phyloP scores from a whole-genome alignment of 768 basidiomycete species.

The Guyanaporus albipodus region DNA sequence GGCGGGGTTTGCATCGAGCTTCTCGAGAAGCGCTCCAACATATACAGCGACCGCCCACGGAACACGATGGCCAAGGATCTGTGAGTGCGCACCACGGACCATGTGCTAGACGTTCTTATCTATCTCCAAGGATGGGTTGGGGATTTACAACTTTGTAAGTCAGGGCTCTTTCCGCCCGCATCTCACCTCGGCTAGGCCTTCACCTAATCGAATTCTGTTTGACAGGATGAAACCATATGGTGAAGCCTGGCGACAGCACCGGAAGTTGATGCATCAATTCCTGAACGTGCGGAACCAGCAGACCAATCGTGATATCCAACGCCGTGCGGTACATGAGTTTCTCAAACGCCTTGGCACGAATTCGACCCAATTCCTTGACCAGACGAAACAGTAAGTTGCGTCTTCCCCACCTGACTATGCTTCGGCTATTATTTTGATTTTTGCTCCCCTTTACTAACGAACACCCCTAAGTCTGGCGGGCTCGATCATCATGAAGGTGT shows the following conservation, averaged over 20 bases:
- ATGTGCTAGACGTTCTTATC: neutral
- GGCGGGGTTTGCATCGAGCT: neutral
- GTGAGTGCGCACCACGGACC: neutral
- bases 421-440: too few species aligned
- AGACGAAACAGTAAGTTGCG: conserved; percentile 5
- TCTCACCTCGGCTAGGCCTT: too few species aligned
- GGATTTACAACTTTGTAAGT: conserved; percentile 5
- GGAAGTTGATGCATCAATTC: neutral
- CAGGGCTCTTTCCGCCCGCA: neutral
- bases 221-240: neutral
- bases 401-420: too few species aligned
- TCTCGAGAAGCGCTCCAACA: conserved; percentile 4
- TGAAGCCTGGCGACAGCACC: neutral
- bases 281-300: neutral
- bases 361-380: neutral
- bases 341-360: neutral
- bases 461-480: conserved; percentile 1
- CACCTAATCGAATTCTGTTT: too few species aligned
- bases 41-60: conserved; percentile 4
- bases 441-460: too few species aligned
- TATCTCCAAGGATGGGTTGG: neutral
- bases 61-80: conserved; percentile 1
- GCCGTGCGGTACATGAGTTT: neutral
- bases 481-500: conserved; percentile 2
- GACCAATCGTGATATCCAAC: neutral